phyloP scores from a whole-genome alignment of 805 yeast species.

The Lipomyces mesembrius region DNA sequence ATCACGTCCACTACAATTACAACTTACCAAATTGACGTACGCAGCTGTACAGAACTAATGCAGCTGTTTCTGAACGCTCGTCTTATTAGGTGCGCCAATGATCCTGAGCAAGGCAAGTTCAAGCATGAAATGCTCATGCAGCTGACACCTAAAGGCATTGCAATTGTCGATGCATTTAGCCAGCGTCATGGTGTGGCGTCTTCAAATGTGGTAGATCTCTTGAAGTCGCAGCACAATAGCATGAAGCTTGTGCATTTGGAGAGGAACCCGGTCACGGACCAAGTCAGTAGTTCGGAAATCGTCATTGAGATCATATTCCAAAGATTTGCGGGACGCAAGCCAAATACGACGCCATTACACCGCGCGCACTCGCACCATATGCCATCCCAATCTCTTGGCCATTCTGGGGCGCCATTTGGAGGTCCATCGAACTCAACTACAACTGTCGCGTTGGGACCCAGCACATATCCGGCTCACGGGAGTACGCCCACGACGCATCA shows the following conservation, averaged over 20 bases:
- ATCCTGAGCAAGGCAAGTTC: conserved; percentile 18
- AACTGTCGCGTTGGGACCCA: background rate
- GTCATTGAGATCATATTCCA: conserved; percentile 68
- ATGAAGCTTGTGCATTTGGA: conserved; percentile 73
- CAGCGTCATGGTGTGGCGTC: conserved; percentile 57
- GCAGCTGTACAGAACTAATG: conserved; percentile 19
- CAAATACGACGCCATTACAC: conserved; percentile 50
- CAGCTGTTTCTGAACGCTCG: conserved; percentile 30
- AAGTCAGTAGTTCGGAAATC: conserved; percentile 63
- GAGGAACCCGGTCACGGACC: conserved; percentile 61
- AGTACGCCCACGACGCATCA: background rate
- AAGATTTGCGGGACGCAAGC: conserved; percentile 64
- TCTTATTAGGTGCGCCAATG: conserved; percentile 26
- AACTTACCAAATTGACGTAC: conserved; percentile 30
- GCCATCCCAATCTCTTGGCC: background rate
- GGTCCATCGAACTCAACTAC: conserved; percentile 1
- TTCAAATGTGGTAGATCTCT: conserved; percentile 51
- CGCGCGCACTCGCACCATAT: background rate
- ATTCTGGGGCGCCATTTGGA: background rate
- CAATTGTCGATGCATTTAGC: conserved; percentile 66
- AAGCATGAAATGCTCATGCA: conserved; percentile 49
- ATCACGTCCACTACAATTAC: conserved; percentile 48
- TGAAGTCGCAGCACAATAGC: conserved; percentile 65
- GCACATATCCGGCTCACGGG: background rate
- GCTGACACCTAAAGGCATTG: conserved; percentile 91